phyloP scores from a whole-genome alignment of 2,329 filamentous ascomycete genomes.

The Acrocalymma vagum region DNA sequence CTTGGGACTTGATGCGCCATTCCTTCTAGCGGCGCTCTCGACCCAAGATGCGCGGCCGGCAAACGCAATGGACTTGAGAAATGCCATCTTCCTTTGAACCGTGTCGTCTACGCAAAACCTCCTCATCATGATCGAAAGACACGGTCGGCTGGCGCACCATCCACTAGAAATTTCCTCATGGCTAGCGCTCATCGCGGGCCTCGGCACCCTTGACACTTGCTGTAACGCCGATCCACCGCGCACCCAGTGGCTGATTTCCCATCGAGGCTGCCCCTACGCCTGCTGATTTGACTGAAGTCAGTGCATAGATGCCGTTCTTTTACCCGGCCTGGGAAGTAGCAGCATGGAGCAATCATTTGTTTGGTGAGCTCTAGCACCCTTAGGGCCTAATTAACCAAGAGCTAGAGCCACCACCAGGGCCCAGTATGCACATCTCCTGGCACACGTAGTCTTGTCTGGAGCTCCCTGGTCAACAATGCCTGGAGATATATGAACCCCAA shows the following conservation, averaged over 20 bases:
- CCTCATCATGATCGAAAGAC: conserved; percentile 21
- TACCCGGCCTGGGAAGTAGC: conserved; percentile 43
- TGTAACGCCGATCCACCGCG: conserved; percentile 37
- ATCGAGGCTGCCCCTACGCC: conserved; percentile 26
- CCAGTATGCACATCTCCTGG: conserved; percentile 39
- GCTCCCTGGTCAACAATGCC: conserved; percentile 30
- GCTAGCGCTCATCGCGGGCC: conserved; percentile 35
- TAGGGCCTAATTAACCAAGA: conserved; percentile 39
- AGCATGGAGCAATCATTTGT: conserved; percentile 38
- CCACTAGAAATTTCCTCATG: conserved; percentile 26
- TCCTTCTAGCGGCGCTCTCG: too few relatives aligned
- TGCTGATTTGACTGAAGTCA: conserved; percentile 34
- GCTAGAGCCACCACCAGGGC: conserved; percentile 27
- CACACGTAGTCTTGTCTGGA: conserved; percentile 39
- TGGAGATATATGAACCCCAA: conserved; percentile 41
- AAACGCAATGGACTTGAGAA: conserved; percentile 13
- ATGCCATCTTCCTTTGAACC: conserved; percentile 16
- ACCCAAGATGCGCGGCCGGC: too few relatives aligned
- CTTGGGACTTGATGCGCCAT: conserved; percentile 22
- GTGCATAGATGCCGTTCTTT: conserved; percentile 34
- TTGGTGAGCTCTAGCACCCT: conserved; percentile 36
- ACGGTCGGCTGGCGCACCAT: conserved; percentile 27
- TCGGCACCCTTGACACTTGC: conserved; percentile 31
- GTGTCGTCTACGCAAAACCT: conserved; percentile 24
- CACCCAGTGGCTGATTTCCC: conserved; percentile 27